These are phyloP conservation scores for Trichoderma sp. DNA, from an alignment of 2,329 filamentous ascomycete species.

Conservation along the genomic window DNA sequence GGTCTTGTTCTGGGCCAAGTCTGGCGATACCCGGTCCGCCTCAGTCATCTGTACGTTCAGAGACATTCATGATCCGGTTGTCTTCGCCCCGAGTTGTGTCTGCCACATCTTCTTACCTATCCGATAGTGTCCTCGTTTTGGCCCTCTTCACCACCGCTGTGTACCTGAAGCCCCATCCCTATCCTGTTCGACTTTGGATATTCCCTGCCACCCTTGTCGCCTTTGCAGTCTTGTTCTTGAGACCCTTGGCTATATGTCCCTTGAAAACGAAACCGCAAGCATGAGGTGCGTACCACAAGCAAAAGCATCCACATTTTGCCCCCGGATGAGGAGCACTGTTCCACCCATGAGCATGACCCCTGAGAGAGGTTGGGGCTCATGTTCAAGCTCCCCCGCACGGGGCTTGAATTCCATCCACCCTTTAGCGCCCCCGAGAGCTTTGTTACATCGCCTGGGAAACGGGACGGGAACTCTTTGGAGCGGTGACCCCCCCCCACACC, in stretches of 20 bases:
- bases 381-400: conserved; percentile 21
- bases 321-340: neutral
- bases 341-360: conserved; percentile 4
- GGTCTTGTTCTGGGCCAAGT: neutral
- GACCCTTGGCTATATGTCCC: neutral
- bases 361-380: conserved; percentile 12
- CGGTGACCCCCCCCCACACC: conserved; percentile 15
- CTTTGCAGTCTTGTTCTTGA: neutral
- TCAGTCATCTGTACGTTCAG: neutral
- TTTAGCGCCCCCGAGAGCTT: conserved; percentile 7
- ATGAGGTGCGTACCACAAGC: conserved; percentile 28
- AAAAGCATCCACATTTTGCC: no score
- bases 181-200: neutral
- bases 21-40: neutral
- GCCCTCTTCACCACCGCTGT: conserved; percentile 1
- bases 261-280: conserved; percentile 11
- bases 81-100: neutral
- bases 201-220: neutral
- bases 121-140: no score
- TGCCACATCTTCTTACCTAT: neutral
- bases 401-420: conserved; percentile 5
- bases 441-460: conserved; percentile 17
- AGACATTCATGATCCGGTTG: neutral
- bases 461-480: conserved; percentile 4
- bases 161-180: conserved; percentile 2